Percentiles rank a stretch among this genome's conserved stretches.
phyloP scores from a whole-genome alignment of 495 filamentous ascomycete species.

The Aspergillus heteromorphus region DNA sequence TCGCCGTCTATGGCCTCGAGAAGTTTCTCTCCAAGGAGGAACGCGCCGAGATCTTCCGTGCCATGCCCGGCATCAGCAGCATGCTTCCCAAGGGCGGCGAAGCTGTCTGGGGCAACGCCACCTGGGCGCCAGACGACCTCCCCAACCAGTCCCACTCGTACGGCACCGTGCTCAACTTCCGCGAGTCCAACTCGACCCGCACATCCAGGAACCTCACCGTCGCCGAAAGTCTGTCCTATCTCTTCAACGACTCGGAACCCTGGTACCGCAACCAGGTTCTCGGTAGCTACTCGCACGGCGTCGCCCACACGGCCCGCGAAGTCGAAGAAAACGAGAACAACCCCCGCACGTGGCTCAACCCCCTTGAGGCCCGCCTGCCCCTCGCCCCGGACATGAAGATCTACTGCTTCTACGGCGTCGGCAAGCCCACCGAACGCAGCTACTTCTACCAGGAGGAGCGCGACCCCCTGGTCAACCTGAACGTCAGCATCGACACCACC shows the following conservation, averaged over 20 bases:
- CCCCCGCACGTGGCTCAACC: conserved; percentile 87
- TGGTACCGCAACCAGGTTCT: conserved; percentile 77
- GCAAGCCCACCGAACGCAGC: conserved; percentile 82
- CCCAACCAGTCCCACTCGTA: conserved; percentile 65
- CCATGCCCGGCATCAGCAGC: conserved; percentile 92
- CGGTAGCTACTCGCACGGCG: conserved; percentile 76
- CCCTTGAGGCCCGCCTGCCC: conserved; percentile 83
- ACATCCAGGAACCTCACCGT: conserved; percentile 74
- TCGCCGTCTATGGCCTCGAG: conserved; percentile 94
- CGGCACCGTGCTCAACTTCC: conserved; percentile 84
- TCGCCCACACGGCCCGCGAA: conserved; percentile 74
- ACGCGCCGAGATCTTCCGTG: conserved; percentile 87
- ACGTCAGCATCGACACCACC: conserved; percentile 89
- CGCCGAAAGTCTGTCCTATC: conserved; percentile 67
- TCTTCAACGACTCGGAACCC: conserved; percentile 68
- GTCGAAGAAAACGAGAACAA: conserved; percentile 83
- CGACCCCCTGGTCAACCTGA: conserved; percentile 58
- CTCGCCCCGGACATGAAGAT: conserved; percentile 88
- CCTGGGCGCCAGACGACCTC: conserved; percentile 83
- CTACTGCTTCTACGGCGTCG: conserved; percentile 95
- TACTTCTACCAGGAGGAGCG: conserved; percentile 84
- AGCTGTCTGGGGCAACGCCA: conserved; percentile 86
- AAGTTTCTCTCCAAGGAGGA: conserved; percentile 89
- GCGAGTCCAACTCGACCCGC: conserved; percentile 57
- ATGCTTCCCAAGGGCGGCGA: conserved; percentile 97